These are phyloP conservation scores for Camellia japonica DNA, from an alignment of 148 eudicot genomes.

Conservation along the genomic window DNA sequence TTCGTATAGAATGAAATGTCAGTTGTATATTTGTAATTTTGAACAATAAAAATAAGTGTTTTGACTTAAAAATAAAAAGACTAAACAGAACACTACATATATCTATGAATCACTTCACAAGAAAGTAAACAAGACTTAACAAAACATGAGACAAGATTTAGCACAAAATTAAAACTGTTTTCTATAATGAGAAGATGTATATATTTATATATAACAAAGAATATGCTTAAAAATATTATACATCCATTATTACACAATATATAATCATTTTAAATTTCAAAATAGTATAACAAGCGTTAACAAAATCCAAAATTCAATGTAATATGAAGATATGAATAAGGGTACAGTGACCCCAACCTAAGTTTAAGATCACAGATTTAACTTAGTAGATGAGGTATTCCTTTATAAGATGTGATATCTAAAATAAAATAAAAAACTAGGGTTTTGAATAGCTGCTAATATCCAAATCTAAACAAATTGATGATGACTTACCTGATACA, in stretches of 20 bases:
- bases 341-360: background rate
- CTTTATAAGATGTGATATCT: too few species aligned
- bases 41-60: background rate
- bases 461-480: conserved; percentile 17
- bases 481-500: background rate
- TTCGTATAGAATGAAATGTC: too few species aligned
- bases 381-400: too few species aligned
- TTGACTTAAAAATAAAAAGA: background rate
- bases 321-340: background rate
- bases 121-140: background rate
- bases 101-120: background rate
- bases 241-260: too few species aligned
- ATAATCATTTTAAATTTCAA: too few species aligned
- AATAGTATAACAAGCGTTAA: too few species aligned
- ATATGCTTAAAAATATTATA: too few species aligned
- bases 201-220: too few species aligned
- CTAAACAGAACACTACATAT: background rate
- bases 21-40: too few species aligned
- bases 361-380: background rate
- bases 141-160: background rate
- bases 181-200: too few species aligned
- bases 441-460: background rate
- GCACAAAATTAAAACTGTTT: background rate
- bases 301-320: too few species aligned
- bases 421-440: too few species aligned